Base-by-base conservation (phyloP, 257 asterid genomes). In the Cordia subcordata region DNA sequence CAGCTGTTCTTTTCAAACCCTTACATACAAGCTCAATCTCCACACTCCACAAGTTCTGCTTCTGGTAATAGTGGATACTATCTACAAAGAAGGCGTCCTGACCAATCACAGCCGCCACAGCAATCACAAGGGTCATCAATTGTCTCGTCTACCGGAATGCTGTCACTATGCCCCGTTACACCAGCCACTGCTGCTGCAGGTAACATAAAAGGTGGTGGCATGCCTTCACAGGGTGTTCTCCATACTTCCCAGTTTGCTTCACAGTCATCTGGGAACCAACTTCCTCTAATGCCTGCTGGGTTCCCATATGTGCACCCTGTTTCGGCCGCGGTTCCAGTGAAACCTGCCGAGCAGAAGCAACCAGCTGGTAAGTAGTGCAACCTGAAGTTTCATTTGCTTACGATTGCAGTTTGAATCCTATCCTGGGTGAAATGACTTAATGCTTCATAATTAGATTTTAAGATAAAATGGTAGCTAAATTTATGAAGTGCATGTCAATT, bases 341-440 rank as follows among this genome's bases (percentile, higher is more conserved):
- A 88, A 66, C 79, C 96, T 49, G 72, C 82, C 0, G 98, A 92
- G 81, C 96, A 88, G 77, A 86, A 88, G 61, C 97, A 84, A 64
- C 81, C 93, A 56, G 80, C 91, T 20, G 98, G 95, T 88, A 59
- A 77, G 90, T 80, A 60, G 51, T 60, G 35, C 32, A 49, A 11
- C 22, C 1, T 17, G 53, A 0, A 23, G 45, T 10, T 3, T 49
- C 23, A 45, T 27, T 69, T n/a, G 16, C 8, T 16, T 13, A 16
- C 8, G 49, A 33, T 49, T 15, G 1, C 16, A 23, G 53, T 70
- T 61, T 55, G 20, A 60, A 55, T 59, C 63, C 45, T 44, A 37
- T 32, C 53, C 12, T 69, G 42, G 66, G 52, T 61, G 11, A 50
- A 44, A n/a, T 58, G 13, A 32, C 52, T 16, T 6, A 35, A 33